Evolutionary conservation across 2,329 filamentous ascomycete species (phyloP), one percentile per base, ranked within the genome.

Genomic region (Colletotrichum limetticola): DNA sequence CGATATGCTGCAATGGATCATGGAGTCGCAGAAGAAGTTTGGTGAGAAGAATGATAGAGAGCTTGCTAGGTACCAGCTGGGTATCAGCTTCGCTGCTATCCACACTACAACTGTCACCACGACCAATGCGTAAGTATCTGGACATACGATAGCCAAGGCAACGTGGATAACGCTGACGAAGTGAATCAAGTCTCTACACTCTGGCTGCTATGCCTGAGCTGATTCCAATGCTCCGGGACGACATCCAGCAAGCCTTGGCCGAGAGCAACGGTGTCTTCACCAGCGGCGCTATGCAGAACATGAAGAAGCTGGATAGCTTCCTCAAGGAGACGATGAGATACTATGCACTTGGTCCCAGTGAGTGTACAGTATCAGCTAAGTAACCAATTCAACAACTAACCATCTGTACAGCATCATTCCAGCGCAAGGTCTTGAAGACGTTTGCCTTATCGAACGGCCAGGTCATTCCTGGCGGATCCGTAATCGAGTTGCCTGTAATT

Each of bases 381-480:
- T 77, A 78, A 80, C 77, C 14, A 5, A 2, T n/a, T 28, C 46
- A 24, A 67, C 30, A 7, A 35, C 11, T 60, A 1, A 0, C 4
- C 7, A 49, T 9, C 6, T 2, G 19, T 22, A 19, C 37, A 81
- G 83, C 81, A 1, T 84, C 87, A 3, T 89, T 90, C 78, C 78
- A 79, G 28, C 86, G 88, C 71, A 87, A 86, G 74, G 87, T 88
- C 11, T 79, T 87, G 46, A 83, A 85, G 75, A 82, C 85, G 4
- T 83, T 90, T 75, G 84, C 84, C 2, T 85, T 90, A 1, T 89
- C 87, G 57, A 88, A 88, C 77, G 89, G 89, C 19, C 86, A 89
- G 60, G 82, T 84, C 46, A 81, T 87, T 11, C 85, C 86, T 0
- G 79, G 82, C 1, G 85, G 85, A 32, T 82, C 83, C 6, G 80